These are phyloP conservation scores for Linnemannia exigua DNA, from an alignment of 192 early-diverging fungal genomes.

Conservation along the genomic window DNA sequence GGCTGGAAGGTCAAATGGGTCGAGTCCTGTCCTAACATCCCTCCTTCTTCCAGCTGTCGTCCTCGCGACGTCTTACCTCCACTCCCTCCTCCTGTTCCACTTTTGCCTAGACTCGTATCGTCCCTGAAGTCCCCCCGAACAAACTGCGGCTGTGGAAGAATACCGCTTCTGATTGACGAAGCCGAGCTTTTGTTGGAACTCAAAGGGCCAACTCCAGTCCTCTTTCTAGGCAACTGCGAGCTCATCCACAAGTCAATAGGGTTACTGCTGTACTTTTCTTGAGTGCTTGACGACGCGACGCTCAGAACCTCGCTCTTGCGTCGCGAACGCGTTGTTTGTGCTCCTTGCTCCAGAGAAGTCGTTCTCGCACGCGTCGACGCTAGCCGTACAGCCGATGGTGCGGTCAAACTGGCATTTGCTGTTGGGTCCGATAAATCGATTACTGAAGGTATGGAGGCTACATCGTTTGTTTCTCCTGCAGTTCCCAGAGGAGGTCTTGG, in stretches of 20 bases:
- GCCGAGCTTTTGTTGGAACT: background rate
- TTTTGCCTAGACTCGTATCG: background rate
- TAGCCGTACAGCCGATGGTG: background rate
- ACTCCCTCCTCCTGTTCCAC: too few relatives aligned
- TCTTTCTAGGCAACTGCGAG: background rate
- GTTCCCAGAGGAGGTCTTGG: background rate
- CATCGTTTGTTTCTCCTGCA: background rate
- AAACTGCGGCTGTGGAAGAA: background rate
- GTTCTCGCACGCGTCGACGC: background rate
- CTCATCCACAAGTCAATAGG: conserved; percentile 11
- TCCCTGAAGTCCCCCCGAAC: background rate
- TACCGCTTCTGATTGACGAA: background rate
- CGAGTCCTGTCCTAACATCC: background rate
- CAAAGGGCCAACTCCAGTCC: background rate
- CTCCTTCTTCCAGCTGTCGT: background rate
- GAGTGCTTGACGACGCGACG: background rate
- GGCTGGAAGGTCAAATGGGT: background rate
- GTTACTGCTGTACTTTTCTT: background rate
- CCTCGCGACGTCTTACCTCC: background rate
- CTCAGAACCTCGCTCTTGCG: background rate
- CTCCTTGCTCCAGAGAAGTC: background rate
- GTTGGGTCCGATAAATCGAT: background rate
- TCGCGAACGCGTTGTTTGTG: background rate
- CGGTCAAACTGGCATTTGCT: background rate
- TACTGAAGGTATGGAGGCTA: background rate